phyloP scores from a whole-genome alignment of 441 rosid species.

The Jatropha podagrica region DNA sequence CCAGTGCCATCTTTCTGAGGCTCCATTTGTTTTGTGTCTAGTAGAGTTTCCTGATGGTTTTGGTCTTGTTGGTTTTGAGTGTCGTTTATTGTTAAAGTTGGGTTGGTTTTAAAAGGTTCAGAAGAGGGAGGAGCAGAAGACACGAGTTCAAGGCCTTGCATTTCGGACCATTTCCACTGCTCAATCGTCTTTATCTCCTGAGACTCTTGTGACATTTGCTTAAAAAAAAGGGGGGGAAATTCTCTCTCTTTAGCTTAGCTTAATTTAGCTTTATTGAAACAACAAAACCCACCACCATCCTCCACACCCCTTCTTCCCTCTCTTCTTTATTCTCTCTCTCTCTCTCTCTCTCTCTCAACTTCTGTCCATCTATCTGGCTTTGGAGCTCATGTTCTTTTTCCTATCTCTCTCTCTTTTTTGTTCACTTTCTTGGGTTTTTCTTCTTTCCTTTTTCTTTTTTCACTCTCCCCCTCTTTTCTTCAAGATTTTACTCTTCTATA shows the following conservation, averaged over 20 bases:
- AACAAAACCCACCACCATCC: slow-evolving; percentile 20
- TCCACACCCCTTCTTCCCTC: slow-evolving; percentile 4
- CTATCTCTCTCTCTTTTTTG: slow-evolving; percentile 14
- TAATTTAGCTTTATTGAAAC: slow-evolving; percentile 34
- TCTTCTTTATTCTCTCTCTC: slow-evolving; percentile 25
- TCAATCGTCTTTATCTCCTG: slow-evolving; percentile 69
- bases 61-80: slow-evolving; percentile 16
- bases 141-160: slow-evolving; percentile 96
- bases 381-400: slow-evolving; percentile 29
- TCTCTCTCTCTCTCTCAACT: slow-evolving; percentile 29
- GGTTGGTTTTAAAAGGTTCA: slow-evolving; percentile 35
- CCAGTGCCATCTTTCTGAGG: slow-evolving; percentile 29
- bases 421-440: slow-evolving; percentile 18
- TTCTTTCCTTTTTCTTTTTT: not conserved
- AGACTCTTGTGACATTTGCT: slow-evolving; percentile 86
- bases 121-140: slow-evolving; percentile 37
- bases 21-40: slow-evolving; percentile 56
- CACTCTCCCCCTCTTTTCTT: not conserved
- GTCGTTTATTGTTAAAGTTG: slow-evolving; percentile 17
- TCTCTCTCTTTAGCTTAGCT: slow-evolving; percentile 25
- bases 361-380: slow-evolving; percentile 28
- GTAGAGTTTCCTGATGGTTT: slow-evolving; percentile 25
- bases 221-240: slow-evolving; percentile 7
- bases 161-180: slow-evolving; percentile 97
- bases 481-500: slow-evolving; percentile 22